Base-by-base conservation (phyloP, 352 stramenopile species). In the Pythium rishiriense region DNA sequence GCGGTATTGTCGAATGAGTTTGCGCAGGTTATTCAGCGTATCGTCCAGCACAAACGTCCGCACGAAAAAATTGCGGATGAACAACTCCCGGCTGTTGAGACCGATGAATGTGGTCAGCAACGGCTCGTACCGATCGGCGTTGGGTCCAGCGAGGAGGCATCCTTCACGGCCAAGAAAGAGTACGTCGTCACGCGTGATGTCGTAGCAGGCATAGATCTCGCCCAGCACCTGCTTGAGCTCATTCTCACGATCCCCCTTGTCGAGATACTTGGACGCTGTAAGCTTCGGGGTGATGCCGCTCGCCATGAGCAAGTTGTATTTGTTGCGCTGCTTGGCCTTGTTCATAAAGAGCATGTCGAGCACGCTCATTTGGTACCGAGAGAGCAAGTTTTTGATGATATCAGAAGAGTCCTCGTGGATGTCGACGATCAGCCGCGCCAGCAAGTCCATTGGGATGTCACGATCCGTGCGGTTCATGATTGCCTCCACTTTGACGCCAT, bases 301-400 rank as follows among this genome's bases (percentile, higher is more conserved):
- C 37, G 97, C 91, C 58, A 99, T 98, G 50, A 99, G 97, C 22
- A 99, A 72, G 64, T 99, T 99, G 70, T 98, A 97, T 66, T 99
- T 99, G 82, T 98, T 98, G 3, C 97, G 79, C 56, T 98, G 94
- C 4, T 83, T 74, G 4, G 89, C 83, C 71, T 98, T 93, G 45
- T 91, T 95, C 68, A 98, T 91, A 71, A 99, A 99, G 26, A 99
- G 85, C 65, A 99, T 88, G 49, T 98, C 85, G 15, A 99, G 74
- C 24, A 99, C 81, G 41, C 97, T 96, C 31, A 96, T 76, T 73
- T 99, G 97, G 73, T 99, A 98, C 35, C 94, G 78, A 11, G 95
- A 98, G 12, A 99, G 88, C 41, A 99, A 73, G 21, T 93, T 92
- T 33, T 98, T 87, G 11, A 99, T 93, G 66, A 99, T 99, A 31